These are phyloP conservation scores for Rutstroemia sydowiana DNA, from an alignment of 2,329 filamentous ascomycete genomes.

Conservation along the genomic window DNA sequence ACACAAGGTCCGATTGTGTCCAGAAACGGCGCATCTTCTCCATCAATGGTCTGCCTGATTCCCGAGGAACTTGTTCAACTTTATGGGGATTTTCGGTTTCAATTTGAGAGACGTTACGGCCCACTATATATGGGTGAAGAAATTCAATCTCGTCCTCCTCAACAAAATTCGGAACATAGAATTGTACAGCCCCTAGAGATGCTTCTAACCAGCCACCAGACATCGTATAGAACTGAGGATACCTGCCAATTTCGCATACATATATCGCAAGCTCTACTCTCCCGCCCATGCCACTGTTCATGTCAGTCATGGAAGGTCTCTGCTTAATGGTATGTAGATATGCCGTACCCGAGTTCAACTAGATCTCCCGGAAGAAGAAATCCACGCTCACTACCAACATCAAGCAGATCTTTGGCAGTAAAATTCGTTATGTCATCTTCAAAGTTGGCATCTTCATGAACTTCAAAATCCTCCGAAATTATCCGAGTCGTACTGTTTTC, in stretches of 20 bases:
- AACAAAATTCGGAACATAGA: constrained; percentile 40
- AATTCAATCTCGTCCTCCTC: constrained; percentile 35
- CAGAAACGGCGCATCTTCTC: constrained; percentile 37
- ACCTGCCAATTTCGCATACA: constrained; percentile 34
- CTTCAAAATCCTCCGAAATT: neutral
- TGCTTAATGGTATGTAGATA: neutral
- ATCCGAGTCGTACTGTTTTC: constrained; percentile 11
- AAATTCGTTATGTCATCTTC: constrained; percentile 30
- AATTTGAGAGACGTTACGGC: constrained; percentile 29
- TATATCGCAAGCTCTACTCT: constrained; percentile 40
- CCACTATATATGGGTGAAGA: constrained; percentile 39
- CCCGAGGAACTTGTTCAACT: constrained; percentile 37
- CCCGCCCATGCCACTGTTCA: constrained; percentile 1
- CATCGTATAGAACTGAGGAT: constrained; percentile 42
- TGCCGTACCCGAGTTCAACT: constrained; percentile 27
- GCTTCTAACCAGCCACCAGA: constrained; percentile 41
- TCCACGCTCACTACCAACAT: constrained; percentile 29
- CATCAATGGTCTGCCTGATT: constrained; percentile 38
- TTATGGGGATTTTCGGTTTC: constrained; percentile 31
- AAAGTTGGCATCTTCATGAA: constrained; percentile 16
- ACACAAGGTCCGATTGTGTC: constrained; percentile 38
- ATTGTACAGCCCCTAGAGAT: constrained; percentile 31
- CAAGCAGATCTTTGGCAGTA: constrained; percentile 41
- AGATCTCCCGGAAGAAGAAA: constrained; percentile 30
- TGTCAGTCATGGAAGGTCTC: neutral